phyloP scores from a whole-genome alignment of 768 basidiomycete genomes.

The Chalciporus pseudorubinellus region DNA sequence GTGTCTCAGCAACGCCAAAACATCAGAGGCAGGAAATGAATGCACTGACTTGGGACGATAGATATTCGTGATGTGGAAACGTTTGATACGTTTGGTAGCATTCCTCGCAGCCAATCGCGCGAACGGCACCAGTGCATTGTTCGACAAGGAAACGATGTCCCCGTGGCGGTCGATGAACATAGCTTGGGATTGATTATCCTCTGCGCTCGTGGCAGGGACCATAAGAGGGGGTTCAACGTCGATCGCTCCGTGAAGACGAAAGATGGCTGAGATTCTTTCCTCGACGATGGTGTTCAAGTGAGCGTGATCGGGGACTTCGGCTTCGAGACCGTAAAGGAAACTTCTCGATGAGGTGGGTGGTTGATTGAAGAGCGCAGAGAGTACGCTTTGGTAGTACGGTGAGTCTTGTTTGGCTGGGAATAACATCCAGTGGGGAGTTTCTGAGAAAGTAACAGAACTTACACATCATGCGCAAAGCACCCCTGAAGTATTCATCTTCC shows the following conservation, averaged over 20 bases:
- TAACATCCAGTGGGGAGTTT: not conserved
- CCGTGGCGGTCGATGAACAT: slow-evolving; percentile 79
- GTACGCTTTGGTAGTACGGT: slow-evolving; percentile 73
- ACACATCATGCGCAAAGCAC: slow-evolving; percentile 76
- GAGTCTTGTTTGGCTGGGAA: slow-evolving; percentile 72
- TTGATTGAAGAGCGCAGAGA: slow-evolving; percentile 77
- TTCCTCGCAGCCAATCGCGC: slow-evolving; percentile 78
- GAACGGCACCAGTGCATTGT: slow-evolving; percentile 71
- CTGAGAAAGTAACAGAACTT: slow-evolving; percentile 18
- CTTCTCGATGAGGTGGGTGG: slow-evolving; percentile 60
- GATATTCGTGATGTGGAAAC: slow-evolving; percentile 75
- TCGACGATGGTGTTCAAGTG: slow-evolving; percentile 72
- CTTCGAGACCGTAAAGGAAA: slow-evolving; percentile 72
- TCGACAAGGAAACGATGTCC: slow-evolving; percentile 70
- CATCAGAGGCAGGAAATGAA: not conserved
- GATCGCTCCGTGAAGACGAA: slow-evolving; percentile 87
- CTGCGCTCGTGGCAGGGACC: slow-evolving; percentile 62
- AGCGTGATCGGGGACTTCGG: slow-evolving; percentile 66
- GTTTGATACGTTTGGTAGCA: slow-evolving; percentile 69
- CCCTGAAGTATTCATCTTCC: slow-evolving; percentile 85
- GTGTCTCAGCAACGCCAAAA: slow-evolving; percentile 1
- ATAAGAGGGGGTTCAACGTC: slow-evolving; percentile 85
- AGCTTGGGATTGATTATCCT: slow-evolving; percentile 64
- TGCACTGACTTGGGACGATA: slow-evolving; percentile 68
- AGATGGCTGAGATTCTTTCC: slow-evolving; percentile 72